These are phyloP conservation scores for Nicotiana benthamiana DNA, from an alignment of 257 asterid species.

Conservation along the genomic window DNA sequence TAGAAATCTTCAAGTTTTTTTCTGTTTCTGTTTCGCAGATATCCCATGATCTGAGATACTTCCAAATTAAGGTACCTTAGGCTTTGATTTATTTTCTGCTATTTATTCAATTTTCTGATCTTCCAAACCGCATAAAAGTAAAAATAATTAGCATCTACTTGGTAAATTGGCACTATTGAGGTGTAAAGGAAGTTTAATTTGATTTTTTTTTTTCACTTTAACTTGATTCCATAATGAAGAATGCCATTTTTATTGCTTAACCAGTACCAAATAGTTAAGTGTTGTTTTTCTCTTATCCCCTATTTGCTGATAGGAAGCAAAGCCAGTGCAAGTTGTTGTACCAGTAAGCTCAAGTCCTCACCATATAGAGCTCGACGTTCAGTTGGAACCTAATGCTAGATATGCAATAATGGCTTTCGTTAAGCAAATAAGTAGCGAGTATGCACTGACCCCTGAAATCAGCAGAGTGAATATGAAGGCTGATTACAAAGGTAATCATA, in stretches of 20 bases:
- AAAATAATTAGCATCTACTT: too few species aligned
- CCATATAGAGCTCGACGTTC: conserved; percentile 70
- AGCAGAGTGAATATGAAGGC: conserved; percentile 40
- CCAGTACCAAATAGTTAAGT: neutral
- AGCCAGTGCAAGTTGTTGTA: conserved; percentile 51
- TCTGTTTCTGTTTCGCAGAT: conserved; percentile 37
- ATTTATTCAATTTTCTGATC: neutral
- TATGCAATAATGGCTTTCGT: conserved; percentile 68
- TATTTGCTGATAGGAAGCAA: conserved; percentile 45
- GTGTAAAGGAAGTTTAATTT: too few species aligned
- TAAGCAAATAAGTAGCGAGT: conserved; percentile 53
- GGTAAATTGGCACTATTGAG: too few species aligned
- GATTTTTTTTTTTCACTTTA: too few species aligned
- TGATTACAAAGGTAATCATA: conserved; percentile 53
- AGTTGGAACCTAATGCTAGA: conserved; percentile 50
- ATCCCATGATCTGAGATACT: conserved; percentile 58
- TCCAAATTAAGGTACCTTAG: conserved; percentile 52
- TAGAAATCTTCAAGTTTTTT: neutral
- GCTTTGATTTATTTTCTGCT: neutral
- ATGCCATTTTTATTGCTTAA: neutral
- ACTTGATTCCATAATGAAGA: too few species aligned
- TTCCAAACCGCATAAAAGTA: too few species aligned
- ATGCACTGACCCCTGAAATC: conserved; percentile 57
- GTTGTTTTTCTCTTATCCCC: neutral
- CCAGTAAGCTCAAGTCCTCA: conserved; percentile 74